Conservation (phyloP, 2,329 filamentous ascomycete genomes). For the Escovopsis sp. region DNA sequence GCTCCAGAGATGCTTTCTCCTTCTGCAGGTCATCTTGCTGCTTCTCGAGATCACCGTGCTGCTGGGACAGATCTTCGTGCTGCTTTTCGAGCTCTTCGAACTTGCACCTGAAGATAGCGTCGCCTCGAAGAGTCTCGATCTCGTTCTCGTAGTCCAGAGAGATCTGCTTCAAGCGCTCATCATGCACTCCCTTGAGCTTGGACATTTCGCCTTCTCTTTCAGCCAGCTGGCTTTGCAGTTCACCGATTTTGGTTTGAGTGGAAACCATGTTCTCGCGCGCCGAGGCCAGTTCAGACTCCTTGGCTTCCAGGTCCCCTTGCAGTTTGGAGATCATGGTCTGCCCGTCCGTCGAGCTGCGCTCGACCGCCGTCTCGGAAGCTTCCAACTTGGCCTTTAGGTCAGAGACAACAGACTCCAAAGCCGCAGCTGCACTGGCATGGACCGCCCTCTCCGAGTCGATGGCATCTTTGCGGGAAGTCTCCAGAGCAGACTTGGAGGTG, state of each 20-base stretch:
- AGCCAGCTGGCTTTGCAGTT: constrained; percentile 28
- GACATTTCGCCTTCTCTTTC: constrained; percentile 34
- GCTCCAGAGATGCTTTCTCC: constrained; percentile 48
- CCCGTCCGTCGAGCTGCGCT: constrained; percentile 26
- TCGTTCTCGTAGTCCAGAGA: constrained; percentile 49
- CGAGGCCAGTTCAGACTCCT: constrained; percentile 30
- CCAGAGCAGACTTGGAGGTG: constrained; percentile 28
- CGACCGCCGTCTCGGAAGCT: constrained; percentile 29
- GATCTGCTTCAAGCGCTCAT: constrained; percentile 41
- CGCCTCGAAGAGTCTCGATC: constrained; percentile 46
- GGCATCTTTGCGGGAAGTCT: constrained; percentile 29
- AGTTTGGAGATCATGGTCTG: constrained; percentile 23
- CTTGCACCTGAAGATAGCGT: constrained; percentile 49
- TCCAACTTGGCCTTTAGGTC: constrained; percentile 34
- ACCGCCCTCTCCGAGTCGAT: constrained; percentile 29
- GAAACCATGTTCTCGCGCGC: constrained; percentile 25
- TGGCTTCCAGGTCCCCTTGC: constrained; percentile 23
- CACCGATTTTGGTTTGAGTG: constrained; percentile 33
- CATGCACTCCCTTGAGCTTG: constrained; percentile 39
- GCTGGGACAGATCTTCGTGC: constrained; percentile 23
- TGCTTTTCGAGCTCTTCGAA: constrained; percentile 44
- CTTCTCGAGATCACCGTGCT: no score
- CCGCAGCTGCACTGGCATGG: constrained; percentile 28
- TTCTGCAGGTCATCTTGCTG: no score
- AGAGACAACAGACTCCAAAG: constrained; percentile 35